Conservation (phyloP, 176 grass and related monocot species). For the Carex kokanica region DNA sequence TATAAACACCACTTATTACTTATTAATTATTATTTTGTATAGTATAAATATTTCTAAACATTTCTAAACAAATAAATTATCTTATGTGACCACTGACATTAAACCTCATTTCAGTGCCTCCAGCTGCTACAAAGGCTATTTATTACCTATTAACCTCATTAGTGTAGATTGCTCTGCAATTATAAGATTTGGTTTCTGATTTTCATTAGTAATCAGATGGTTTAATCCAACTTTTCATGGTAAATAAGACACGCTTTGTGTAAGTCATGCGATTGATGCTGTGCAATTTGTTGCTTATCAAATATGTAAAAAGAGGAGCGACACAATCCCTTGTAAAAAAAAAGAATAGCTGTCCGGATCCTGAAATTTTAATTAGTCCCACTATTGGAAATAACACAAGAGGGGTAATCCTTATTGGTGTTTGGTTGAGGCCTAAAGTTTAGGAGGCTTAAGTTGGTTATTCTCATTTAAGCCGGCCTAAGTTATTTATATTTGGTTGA, state of each 20-base stretch:
- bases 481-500: too few relatives aligned
- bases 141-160: not conserved
- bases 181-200: not conserved
- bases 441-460: too few relatives aligned
- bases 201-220: not conserved
- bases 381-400: too few relatives aligned
- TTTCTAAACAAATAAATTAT: not conserved
- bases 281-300: constrained; percentile 37
- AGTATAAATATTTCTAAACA: too few relatives aligned
- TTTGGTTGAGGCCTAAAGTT: too few relatives aligned
- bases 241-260: not conserved
- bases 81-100: not conserved
- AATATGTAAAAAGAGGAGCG: constrained; percentile 43
- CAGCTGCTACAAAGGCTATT: not conserved
- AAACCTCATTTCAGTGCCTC: not conserved
- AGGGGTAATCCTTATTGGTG: too few relatives aligned
- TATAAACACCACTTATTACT: too few relatives aligned
- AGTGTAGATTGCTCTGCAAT: not conserved
- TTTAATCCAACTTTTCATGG: not conserved
- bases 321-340: constrained; percentile 30
- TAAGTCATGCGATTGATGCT: not conserved
- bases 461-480: too few relatives aligned
- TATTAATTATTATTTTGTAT: too few relatives aligned
- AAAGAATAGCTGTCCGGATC: too few relatives aligned
- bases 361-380: too few relatives aligned